A percentile compares a stretch with the other conserved stretches of the same genome.
phyloP scores from a whole-genome alignment of 345 rosid species.

The Salix dunnii region DNA sequence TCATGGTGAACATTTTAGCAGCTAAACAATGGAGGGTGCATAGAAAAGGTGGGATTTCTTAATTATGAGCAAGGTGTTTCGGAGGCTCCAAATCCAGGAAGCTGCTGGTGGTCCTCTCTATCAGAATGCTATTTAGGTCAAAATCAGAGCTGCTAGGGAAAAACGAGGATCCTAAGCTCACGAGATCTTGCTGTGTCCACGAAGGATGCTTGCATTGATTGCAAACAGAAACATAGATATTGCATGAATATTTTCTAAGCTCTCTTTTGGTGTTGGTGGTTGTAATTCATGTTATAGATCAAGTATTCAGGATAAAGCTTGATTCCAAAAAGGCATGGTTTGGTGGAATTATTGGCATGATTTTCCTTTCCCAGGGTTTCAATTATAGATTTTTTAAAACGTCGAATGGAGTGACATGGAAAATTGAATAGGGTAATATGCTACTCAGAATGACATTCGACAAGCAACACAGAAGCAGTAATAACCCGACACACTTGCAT shows the following conservation, averaged over 20 bases:
- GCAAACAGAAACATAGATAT: not conserved
- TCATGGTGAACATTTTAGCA: not conserved
- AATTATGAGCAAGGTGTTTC: not conserved
- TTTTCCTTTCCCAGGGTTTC: no score
- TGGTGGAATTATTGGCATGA: no score
- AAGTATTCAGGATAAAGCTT: not conserved
- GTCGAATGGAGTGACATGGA: not conserved
- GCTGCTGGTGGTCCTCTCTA: no score
- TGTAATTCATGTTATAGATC: not conserved
- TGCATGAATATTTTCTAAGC: not conserved
- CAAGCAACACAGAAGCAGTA: not conserved
- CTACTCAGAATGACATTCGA: not conserved
- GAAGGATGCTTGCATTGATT: not conserved
- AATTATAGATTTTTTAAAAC: no score
- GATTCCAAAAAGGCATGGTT: not conserved
- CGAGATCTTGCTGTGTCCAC: not conserved
- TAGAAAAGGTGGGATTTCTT: not conserved
- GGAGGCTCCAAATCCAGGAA: not conserved
- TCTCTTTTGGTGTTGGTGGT: no score
- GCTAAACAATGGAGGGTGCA: not conserved
- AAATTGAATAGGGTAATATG: not conserved
- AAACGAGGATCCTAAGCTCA: not conserved
- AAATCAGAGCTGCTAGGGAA: not conserved
- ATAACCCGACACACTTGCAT: not conserved
- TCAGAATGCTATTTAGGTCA: not conserved